Conservation (phyloP, 2,329 filamentous ascomycete genomes). For the Allantophomopsis lycopodina region DNA sequence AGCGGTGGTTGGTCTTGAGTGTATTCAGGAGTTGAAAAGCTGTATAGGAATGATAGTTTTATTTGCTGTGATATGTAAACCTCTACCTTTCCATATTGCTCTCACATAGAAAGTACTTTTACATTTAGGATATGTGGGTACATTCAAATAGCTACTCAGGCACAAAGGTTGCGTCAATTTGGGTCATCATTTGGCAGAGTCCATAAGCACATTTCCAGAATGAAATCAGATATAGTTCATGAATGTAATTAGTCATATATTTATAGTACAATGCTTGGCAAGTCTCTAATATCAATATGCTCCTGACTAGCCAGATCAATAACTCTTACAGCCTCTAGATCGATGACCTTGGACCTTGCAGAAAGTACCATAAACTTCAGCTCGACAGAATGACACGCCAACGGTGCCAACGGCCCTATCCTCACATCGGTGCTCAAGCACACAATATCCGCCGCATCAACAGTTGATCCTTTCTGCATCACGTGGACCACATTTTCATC, state of each 20-base stretch:
- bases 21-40: too few species aligned
- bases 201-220: too few species aligned
- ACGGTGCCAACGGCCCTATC: conserved; percentile 58
- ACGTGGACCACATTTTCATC: conserved; percentile 62
- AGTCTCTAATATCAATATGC: conserved; percentile 61
- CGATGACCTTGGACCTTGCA: conserved; percentile 43
- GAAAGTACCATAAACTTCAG: conserved; percentile 57
- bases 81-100: too few species aligned
- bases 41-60: too few species aligned
- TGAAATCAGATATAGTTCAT: too few species aligned
- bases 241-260: neutral
- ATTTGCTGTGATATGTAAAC: too few species aligned
- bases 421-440: conserved; percentile 63
- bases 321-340: conserved; percentile 59
- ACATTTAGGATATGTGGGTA: too few species aligned
- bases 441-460: conserved; percentile 55
- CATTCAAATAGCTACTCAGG: too few species aligned
- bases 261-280: conserved; percentile 52
- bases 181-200: too few species aligned
- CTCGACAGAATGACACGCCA: conserved; percentile 61
- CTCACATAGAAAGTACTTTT: too few species aligned
- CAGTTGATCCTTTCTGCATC: conserved; percentile 50
- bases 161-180: too few species aligned
- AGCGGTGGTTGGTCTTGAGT: too few species aligned
- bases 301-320: conserved; percentile 63